These are phyloP conservation scores for Colletotrichum eremochloae DNA, from an alignment of 2,329 filamentous ascomycete species.

Conservation along the genomic window DNA sequence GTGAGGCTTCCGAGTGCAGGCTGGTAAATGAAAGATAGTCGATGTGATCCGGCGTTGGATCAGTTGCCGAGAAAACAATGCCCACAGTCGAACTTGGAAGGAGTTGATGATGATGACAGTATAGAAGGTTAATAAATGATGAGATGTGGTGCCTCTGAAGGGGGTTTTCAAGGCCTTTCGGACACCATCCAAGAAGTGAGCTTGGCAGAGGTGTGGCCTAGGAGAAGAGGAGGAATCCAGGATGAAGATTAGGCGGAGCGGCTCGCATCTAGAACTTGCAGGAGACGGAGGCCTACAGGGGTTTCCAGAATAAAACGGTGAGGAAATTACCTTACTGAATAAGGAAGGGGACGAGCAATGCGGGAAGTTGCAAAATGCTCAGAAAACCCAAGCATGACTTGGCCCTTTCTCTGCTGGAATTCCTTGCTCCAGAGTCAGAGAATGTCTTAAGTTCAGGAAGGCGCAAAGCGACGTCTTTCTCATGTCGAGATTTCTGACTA, in stretches of 20 bases:
- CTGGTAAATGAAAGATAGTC: not conserved
- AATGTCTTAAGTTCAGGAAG: not conserved
- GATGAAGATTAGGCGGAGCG: not conserved
- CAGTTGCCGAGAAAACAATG: not conserved
- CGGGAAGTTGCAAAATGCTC: not conserved
- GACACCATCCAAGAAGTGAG: constrained; percentile 18
- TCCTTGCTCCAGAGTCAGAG: not conserved
- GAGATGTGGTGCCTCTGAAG: not conserved
- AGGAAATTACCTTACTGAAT: constrained; percentile 1
- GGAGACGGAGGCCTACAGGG: not conserved
- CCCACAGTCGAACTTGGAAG: not conserved
- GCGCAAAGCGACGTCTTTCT: not conserved
- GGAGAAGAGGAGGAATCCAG: not conserved
- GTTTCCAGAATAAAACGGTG: not conserved
- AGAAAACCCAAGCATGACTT: not conserved
- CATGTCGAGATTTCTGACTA: not conserved
- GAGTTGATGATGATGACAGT: not conserved
- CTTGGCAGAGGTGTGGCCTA: not conserved
- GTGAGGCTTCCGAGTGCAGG: not conserved
- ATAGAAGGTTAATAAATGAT: not conserved
- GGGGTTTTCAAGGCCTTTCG: constrained; percentile 5
- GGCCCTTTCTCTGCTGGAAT: not conserved
- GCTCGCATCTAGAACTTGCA: not conserved
- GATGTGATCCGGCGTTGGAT: not conserved
- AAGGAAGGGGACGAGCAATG: not conserved